phyloP scores from a whole-genome alignment of 2,329 filamentous ascomycete genomes.

The Microcyclosporella mali region DNA sequence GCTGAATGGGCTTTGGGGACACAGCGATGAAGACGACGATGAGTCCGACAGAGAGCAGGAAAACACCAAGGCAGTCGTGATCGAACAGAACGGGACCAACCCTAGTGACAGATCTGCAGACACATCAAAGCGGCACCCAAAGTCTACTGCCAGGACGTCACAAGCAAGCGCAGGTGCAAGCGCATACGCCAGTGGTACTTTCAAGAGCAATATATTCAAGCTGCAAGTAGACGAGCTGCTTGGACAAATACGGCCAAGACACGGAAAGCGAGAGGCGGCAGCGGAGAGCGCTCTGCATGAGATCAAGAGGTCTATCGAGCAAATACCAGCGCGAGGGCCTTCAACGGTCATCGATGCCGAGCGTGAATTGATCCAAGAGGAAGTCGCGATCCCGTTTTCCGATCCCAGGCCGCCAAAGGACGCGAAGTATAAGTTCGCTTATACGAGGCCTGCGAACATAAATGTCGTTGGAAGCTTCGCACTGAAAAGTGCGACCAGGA shows the following conservation, averaged over 20 bases:
- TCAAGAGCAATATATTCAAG: slow-evolving; percentile 62
- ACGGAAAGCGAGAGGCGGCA: slow-evolving; percentile 50
- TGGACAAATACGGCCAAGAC: slow-evolving; percentile 51
- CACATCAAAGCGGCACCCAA: slow-evolving; percentile 5
- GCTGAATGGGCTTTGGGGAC: slow-evolving; percentile 9
- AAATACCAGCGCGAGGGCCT: slow-evolving; percentile 46
- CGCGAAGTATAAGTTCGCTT: slow-evolving; percentile 75
- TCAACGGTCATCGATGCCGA: slow-evolving; percentile 59
- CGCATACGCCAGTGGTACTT: slow-evolving; percentile 49
- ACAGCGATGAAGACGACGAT: slow-evolving; percentile 12
- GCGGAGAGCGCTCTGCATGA: slow-evolving; percentile 50
- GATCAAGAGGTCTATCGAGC: slow-evolving; percentile 53
- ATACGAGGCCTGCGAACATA: slow-evolving; percentile 66
- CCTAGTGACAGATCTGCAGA: no score
- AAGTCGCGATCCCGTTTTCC: slow-evolving; percentile 74
- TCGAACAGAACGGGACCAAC: background rate
- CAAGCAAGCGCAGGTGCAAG: slow-evolving; percentile 23
- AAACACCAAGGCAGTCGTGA: slow-evolving; percentile 1
- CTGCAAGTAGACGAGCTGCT: slow-evolving; percentile 61
- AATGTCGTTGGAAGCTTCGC: slow-evolving; percentile 89
- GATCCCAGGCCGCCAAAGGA: slow-evolving; percentile 69
- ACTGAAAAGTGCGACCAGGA: slow-evolving; percentile 65
- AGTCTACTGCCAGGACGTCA: slow-evolving; percentile 7
- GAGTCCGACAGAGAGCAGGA: slow-evolving; percentile 6
- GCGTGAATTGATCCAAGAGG: slow-evolving; percentile 60